Conservation (phyloP, 768 basidiomycete species). For the Russula emetica region DNA sequence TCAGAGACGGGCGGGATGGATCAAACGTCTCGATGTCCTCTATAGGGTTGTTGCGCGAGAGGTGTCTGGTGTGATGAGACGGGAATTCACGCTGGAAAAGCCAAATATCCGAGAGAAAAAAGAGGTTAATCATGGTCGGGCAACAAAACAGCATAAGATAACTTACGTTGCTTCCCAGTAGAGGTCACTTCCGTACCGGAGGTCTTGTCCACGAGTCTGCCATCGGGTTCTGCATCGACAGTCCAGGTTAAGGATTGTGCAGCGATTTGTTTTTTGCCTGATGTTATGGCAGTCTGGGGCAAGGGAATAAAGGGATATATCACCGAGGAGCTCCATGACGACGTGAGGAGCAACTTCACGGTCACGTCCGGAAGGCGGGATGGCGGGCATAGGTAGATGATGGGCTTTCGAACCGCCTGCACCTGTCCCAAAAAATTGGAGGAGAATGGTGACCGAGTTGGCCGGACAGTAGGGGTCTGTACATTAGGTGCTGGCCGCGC, state of each 20-base stretch:
- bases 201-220: conserved; percentile 11
- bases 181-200: conserved; percentile 14
- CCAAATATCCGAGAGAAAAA: not conserved
- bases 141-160: not conserved
- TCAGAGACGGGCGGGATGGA: conserved; percentile 9
- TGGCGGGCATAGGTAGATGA: conserved; percentile 21
- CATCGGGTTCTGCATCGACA: conserved; percentile 13
- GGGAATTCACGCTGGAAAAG: not conserved
- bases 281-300: not conserved
- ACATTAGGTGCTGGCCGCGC: too few species aligned
- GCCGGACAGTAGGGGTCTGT: too few species aligned
- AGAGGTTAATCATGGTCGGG: not conserved
- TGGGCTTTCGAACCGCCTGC: not conserved
- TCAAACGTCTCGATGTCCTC: conserved; percentile 9
- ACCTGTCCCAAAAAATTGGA: not conserved
- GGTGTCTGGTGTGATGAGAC: not conserved
- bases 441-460: not conserved
- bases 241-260: conserved; percentile 12
- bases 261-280: not conserved
- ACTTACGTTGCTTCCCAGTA: conserved; percentile 21
- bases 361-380: conserved; percentile 9
- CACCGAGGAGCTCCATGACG: conserved; percentile 14
- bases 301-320: conserved; percentile 15
- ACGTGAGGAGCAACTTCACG: conserved; percentile 1
- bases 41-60: not conserved